Conservation (phyloP, 371 early-diverging fungal species). For the Rhizopus sp. region DNA sequence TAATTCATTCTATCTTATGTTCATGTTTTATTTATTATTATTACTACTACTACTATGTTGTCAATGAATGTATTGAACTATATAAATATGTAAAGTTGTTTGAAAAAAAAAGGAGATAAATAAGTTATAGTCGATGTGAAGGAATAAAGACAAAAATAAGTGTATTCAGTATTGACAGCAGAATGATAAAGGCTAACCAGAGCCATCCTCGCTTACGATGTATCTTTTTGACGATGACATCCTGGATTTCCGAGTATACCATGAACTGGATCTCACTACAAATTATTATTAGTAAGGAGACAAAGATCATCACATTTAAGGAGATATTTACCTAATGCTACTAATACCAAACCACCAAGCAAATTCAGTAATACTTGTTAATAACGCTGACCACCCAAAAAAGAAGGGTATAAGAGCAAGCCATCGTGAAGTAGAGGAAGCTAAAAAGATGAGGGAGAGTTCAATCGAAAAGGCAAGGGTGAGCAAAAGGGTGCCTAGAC, state of each 20-base stretch:
- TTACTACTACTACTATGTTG: too few species aligned
- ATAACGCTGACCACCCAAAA: slow-evolving; percentile 38
- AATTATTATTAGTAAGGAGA: background rate
- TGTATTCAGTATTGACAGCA: slow-evolving; percentile 38
- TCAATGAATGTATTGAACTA: too few species aligned
- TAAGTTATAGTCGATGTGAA: slow-evolving; percentile 31
- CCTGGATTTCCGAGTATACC: slow-evolving; percentile 35
- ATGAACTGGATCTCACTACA: slow-evolving; percentile 42
- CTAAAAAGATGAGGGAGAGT: slow-evolving; percentile 41
- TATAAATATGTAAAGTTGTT: too few species aligned
- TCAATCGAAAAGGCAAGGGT: slow-evolving; percentile 43
- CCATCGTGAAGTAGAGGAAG: slow-evolving; percentile 30
- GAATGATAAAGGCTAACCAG: slow-evolving; percentile 24
- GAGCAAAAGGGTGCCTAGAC: slow-evolving; percentile 31
- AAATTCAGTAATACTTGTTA: slow-evolving; percentile 43
- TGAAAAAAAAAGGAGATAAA: background rate
- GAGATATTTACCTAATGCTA: slow-evolving; percentile 33
- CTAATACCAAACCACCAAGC: slow-evolving; percentile 49
- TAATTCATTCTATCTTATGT: too few species aligned
- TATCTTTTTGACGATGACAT: slow-evolving; percentile 38
- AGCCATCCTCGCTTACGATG: slow-evolving; percentile 45
- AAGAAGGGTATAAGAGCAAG: slow-evolving; percentile 43
- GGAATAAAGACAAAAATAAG: slow-evolving; percentile 49
- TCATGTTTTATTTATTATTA: too few species aligned
- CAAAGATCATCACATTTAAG: slow-evolving; percentile 36